Evolutionary conservation across 768 basidiomycete genomes (phyloP), one percentile per base, ranked within the genome.

Genomic region (Chlorophyllum brunneum): DNA sequence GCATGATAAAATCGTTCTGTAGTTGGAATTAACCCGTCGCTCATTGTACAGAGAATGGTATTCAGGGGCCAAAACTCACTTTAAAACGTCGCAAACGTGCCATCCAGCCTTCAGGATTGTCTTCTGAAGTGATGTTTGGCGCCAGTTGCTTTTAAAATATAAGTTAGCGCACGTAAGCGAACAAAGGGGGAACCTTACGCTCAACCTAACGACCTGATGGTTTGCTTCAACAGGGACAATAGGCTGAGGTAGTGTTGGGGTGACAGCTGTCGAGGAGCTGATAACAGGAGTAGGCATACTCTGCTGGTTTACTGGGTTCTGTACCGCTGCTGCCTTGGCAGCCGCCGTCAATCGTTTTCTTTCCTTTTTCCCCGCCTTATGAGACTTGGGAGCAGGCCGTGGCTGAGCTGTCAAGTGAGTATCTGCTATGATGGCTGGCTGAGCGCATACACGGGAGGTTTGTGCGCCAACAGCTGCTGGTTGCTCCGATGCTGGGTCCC

Each of bases 41-140:
- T 27, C n/a, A 18, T 16, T 45, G n/a, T 43, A 29, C n/a, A n/a
- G 8, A 5, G 15, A 11, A 31, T 24, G 11, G 31, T 1, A 5
- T 10, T 23, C n/a, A 47, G 36, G 8, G 8, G 9, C 18, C n/a
- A 20, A 5, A 16, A 47, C 22, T 10, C 10, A 43, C 24, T 9
- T 27, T 26, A 23, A 24, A 15, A 44, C 30, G 26, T 15, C 20
- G 43, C 37, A 53, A 42, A 10, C 10, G 36, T n/a, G 44, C 51
- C 34, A 53, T 22, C 43, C 51, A 53, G 4, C 43, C 43, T 13
- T 29, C 36, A 13, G 43, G 51, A 5, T 34, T 46, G 16, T 53
- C 22, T 30, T 45, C 51, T 5, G 18, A n/a, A n/a, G 26, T 43
- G 13, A 4, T 37, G 7, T 37, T n/a, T 37, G 41, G 41, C n/a